A percentile compares a stretch with the other conserved stretches of the same genome.
phyloP scores from a whole-genome alignment of 192 early-diverging fungal genomes.

The Fimicolochytrium jonesii region DNA sequence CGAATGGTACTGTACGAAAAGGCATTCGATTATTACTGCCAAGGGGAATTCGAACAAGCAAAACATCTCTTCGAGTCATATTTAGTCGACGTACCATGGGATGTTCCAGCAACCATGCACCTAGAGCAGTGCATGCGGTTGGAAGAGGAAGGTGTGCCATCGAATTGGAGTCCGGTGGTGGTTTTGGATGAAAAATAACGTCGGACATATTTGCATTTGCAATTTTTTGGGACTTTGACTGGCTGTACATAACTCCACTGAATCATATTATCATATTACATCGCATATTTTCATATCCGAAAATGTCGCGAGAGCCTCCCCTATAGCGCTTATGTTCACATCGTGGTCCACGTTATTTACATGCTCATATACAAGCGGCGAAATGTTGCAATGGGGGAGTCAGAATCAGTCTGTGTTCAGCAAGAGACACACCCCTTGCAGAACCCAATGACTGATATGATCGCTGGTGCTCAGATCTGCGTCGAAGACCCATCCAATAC shows the following conservation, averaged over 20 bases:
- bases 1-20: constrained; percentile 22
- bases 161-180: constrained; percentile 26
- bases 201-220: too few species aligned
- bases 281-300: too few species aligned
- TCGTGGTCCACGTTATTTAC: too few species aligned
- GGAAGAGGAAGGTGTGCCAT: constrained; percentile 24
- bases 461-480: constrained; percentile 54
- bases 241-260: too few species aligned
- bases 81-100: constrained; percentile 18
- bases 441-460: constrained; percentile 57
- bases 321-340: too few species aligned
- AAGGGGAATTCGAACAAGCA: constrained; percentile 22
- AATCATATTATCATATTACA: too few species aligned
- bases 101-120: constrained; percentile 26
- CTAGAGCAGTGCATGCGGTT: constrained; percentile 22
- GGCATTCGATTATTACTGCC: constrained; percentile 26
- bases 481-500: constrained; percentile 64
- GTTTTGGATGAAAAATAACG: constrained; percentile 28
- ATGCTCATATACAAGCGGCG: too few species aligned
- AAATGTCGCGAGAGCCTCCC: too few species aligned
- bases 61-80: constrained; percentile 20
- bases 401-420: constrained; percentile 59
- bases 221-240: too few species aligned
- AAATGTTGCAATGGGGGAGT: too few species aligned
- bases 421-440: constrained; percentile 56